Evolutionary conservation across 768 basidiomycete genomes (phyloP).

Genomic region (Leccinum uliginosum): DNA sequence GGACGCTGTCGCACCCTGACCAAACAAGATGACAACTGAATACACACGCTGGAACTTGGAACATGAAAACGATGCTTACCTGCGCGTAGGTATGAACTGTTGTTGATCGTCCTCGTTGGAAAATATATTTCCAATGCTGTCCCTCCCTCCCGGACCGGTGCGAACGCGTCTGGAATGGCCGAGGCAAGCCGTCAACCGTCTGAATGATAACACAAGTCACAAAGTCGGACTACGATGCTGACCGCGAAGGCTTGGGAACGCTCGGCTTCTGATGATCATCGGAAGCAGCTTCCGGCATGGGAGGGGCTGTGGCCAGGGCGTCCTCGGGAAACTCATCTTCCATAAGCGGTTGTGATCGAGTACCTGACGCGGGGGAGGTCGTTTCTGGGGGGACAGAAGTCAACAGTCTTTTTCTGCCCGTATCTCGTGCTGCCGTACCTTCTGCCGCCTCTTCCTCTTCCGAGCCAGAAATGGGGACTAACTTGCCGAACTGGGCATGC

Average conservation of each 20-base stretch:
- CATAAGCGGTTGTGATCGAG: slow-evolving; percentile 8
- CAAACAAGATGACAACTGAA: not conserved
- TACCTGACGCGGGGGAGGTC: slow-evolving; percentile 4
- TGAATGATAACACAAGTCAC: not conserved
- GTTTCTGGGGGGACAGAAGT: slow-evolving; percentile 3
- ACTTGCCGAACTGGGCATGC: slow-evolving; percentile 67
- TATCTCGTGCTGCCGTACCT: slow-evolving; percentile 7
- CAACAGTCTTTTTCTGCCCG: not conserved
- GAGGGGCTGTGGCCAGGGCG: slow-evolving; percentile 56
- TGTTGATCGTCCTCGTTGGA: slow-evolving; percentile 36
- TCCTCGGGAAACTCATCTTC: slow-evolving; percentile 47
- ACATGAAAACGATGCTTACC: slow-evolving; percentile 35
- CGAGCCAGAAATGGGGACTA: slow-evolving; percentile 16
- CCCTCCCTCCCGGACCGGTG: slow-evolving; percentile 27
- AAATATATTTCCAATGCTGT: slow-evolving; percentile 39
- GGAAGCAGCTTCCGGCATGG: slow-evolving; percentile 37
- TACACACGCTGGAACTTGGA: not conserved
- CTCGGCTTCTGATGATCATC: not conserved
- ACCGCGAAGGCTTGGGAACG: slow-evolving; percentile 48
- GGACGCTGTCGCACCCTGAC: slow-evolving; percentile 62
- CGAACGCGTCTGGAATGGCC: slow-evolving; percentile 31
- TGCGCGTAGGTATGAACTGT: slow-evolving; percentile 66
- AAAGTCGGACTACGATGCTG: slow-evolving; percentile 26
- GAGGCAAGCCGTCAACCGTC: slow-evolving; percentile 2
- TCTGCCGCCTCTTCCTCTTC: slow-evolving; percentile 27